Conservation (phyloP, 495 filamentous ascomycete genomes). For the Pyrenula aspistea region DNA sequence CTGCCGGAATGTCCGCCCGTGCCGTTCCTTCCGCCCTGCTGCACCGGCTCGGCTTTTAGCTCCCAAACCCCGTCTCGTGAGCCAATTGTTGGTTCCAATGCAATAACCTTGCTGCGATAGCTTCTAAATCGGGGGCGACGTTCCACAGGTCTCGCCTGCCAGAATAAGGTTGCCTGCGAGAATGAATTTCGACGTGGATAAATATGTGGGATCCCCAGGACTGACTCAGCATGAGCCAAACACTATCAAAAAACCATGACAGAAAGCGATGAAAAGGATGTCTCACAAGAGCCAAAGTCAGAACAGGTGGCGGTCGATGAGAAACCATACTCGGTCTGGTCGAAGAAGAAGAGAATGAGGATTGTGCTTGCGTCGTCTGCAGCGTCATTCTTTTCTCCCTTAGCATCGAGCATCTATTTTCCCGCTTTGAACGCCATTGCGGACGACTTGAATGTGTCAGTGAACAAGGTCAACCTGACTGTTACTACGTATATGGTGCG, state of each 20-base stretch:
- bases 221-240: no score
- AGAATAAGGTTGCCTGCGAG: no score
- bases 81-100: not conserved
- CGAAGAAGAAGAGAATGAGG: conserved; percentile 13
- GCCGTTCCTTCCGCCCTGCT: not conserved
- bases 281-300: not conserved
- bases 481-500: conserved; percentile 30
- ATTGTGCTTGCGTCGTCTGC: conserved; percentile 19
- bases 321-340: conserved; percentile 15
- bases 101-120: no score
- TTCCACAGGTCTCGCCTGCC: no score
- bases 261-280: not conserved
- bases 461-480: conserved; percentile 29
- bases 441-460: conserved; percentile 16
- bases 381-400: conserved; percentile 24
- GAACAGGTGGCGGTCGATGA: conserved; percentile 1
- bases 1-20: not conserved
- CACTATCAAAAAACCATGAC: not conserved
- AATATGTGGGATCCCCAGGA: no score
- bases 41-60: not conserved
- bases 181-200: no score
- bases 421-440: conserved; percentile 26
- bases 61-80: not conserved
- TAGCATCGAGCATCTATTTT: conserved; percentile 34
- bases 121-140: no score